Evolutionary conservation across 1,284 basidiomycete genomes (phyloP), one percentile per base, ranked within the genome.

Genomic region (Ceraceosorus guamensis): DNA sequence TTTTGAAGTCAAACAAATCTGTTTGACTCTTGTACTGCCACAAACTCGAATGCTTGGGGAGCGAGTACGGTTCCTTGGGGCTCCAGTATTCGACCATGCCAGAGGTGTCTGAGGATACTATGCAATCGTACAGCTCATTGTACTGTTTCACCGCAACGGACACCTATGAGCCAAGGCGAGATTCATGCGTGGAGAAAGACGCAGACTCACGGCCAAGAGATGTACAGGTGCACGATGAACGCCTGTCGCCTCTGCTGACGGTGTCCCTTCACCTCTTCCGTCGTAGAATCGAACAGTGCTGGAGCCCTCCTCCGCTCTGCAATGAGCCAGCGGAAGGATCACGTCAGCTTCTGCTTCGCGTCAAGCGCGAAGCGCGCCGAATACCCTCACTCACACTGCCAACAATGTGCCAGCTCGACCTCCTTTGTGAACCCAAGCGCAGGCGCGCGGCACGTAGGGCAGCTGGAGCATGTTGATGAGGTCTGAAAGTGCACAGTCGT

Each of bases 41-140:
- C 60, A 97, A 77, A 1, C 86, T 86, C 13, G 41, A 32, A 3
- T 56, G 48, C 35, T 59, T 63, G 0, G 84, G 81, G 4, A 88
- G 80, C 54, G 86, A 83, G 63, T 84, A 85, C 0, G 93, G 92
- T 43, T 86, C 80, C 51, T 85, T 85, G 69, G 91, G 96, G 0
- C 89, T 88, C 95, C 95, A 99, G 77, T 95, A 97, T 76, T 99
- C 95, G 52, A 99, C 79, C 73, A 98, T 95, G 0, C 95, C 95
- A 11, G 84, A 85, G 73, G 92, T 87, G 71, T 99, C 95, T 3
- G 90, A 90, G 4, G 93, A 96, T 7, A 99, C 82, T 16, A 97
- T 90, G 7, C 87, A 88, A 72, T 97, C 87, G 75, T 87, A 92
- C 67, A 82, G 82, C 62, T 92, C 84, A 60, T 89, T 91, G 79